Evolutionary conservation across 2,329 filamentous ascomycete genomes (phyloP).

Genomic region (Trichoderma simmonsii): DNA sequence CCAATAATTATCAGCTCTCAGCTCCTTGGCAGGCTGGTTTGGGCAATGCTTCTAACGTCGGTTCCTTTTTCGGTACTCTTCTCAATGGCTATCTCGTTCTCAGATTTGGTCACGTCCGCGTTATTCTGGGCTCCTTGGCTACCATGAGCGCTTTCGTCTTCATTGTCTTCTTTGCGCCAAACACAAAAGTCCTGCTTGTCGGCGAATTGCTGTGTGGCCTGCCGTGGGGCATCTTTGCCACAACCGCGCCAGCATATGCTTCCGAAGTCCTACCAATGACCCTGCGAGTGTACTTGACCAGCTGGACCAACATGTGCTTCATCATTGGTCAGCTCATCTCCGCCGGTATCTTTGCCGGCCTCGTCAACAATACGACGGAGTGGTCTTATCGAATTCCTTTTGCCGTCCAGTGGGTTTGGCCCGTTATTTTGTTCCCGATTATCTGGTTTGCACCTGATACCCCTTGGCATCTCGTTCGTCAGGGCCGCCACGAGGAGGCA

Average conservation of each 20-base stretch:
- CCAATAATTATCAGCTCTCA: slow-evolving; percentile 37
- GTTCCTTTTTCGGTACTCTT: slow-evolving; percentile 48
- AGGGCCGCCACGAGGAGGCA: slow-evolving; percentile 34
- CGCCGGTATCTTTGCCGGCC: slow-evolving; percentile 30
- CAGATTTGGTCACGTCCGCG: slow-evolving; percentile 40
- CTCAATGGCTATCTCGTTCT: slow-evolving; percentile 44
- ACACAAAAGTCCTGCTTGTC: slow-evolving; percentile 36
- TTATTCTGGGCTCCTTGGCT: slow-evolving; percentile 9
- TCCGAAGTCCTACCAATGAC: slow-evolving; percentile 40
- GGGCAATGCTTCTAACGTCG: slow-evolving; percentile 42
- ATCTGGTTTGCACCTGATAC: slow-evolving; percentile 44
- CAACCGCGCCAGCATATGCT: slow-evolving; percentile 45
- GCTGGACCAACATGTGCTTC: slow-evolving; percentile 47
- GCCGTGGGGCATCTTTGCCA: slow-evolving; percentile 45
- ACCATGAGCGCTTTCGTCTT: slow-evolving; percentile 43
- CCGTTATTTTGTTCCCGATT: slow-evolving; percentile 38
- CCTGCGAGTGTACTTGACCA: slow-evolving; percentile 44
- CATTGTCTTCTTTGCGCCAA: slow-evolving; percentile 44
- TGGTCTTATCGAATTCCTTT: slow-evolving; percentile 49
- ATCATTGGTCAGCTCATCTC: slow-evolving; percentile 46
- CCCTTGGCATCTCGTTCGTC: slow-evolving; percentile 43
- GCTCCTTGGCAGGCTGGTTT: slow-evolving; percentile 51
- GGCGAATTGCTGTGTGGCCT: slow-evolving; percentile 47
- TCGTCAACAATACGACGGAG: slow-evolving; percentile 32
- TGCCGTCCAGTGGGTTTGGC: slow-evolving; percentile 49